Evolutionary conservation across 768 basidiomycete genomes (phyloP), one percentile per base, ranked within the genome.

Genomic region (Pleurotus eryngii): DNA sequence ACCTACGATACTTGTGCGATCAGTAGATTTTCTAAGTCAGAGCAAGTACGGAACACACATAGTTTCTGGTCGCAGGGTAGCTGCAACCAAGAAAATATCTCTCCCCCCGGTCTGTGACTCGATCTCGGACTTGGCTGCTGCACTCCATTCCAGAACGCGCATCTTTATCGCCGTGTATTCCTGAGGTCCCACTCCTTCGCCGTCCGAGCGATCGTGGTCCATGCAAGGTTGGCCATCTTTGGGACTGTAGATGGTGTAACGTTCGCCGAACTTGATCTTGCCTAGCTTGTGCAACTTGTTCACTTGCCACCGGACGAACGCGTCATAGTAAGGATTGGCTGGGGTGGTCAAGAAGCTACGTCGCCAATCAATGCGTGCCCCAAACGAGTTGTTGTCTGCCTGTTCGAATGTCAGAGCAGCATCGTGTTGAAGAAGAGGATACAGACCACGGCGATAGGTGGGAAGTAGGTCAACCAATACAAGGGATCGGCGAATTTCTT

Each of bases 211-310:
- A 71, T 99, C 97, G 75, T 99, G 97, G 72, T 99, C 97, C 97
- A 99, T 98, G 68, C 97, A 99, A 0, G 97, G 96, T 68, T 98
- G 97, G 2, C 95, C 95, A 64, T 99, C 97, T 72, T 98, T 98
- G 2, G 95, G 94, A 61, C 92, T 95, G 81, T 97, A 99, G 67
- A 99, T 92, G 12, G 97, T 99, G 72, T 98, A 96, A 45, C 97
- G 87, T 73, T 97, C 91, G 49, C 97, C 97, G 67, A 98, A 99
- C 73, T 96, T 97, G 79, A 99, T 92, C 74, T 95, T 95, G 35
- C 90, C 89, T 47, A 94, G 78, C 43, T 76, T 77, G 72, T 92
- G 81, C 7, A 98, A 80, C 69, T 92, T 94, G 79, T 96, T 98
- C 72, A 94, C 86, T 68, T 99, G 97, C 97, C 97, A 99, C 35